Evolutionary conservation across 345 rosid genomes (phyloP).

Genomic region (Gossypioides kirkii): DNA sequence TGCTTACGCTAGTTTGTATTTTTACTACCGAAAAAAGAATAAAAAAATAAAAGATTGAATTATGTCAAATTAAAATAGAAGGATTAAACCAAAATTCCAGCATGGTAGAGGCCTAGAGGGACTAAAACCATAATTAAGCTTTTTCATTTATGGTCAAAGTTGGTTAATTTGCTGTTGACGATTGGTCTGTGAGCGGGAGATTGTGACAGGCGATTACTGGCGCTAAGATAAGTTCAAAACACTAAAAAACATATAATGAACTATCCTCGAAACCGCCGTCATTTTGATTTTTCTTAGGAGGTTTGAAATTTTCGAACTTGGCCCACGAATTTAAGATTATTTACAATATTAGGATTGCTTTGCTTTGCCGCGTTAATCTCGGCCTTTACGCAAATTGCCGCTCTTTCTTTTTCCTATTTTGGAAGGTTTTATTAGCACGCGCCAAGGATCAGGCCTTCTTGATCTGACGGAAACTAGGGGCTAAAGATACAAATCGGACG

Average conservation of each 20-base stretch:
- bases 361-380: slow-evolving; percentile 29
- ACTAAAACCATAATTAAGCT: background rate
- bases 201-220: slow-evolving; percentile 6
- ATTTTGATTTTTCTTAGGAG: background rate
- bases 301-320: background rate
- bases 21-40: too few species aligned
- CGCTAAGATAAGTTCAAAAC: slow-evolving; percentile 24
- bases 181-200: slow-evolving; percentile 6
- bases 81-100: background rate
- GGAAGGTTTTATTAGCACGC: background rate
- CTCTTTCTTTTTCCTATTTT: background rate
- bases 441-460: background rate
- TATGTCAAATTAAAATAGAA: background rate
- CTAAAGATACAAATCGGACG: background rate
- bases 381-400: slow-evolving; percentile 20
- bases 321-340: background rate
- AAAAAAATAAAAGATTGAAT: too few species aligned
- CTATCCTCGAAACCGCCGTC: slow-evolving; percentile 7
- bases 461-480: background rate
- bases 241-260: background rate
- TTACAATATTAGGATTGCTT: slow-evolving; percentile 12
- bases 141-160: background rate
- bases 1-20: too few species aligned
- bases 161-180: background rate
- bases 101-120: background rate